Evolutionary conservation across 2,329 filamentous ascomycete genomes (phyloP), one percentile per base, ranked within the genome.

Genomic region (Aschersonia sp.): DNA sequence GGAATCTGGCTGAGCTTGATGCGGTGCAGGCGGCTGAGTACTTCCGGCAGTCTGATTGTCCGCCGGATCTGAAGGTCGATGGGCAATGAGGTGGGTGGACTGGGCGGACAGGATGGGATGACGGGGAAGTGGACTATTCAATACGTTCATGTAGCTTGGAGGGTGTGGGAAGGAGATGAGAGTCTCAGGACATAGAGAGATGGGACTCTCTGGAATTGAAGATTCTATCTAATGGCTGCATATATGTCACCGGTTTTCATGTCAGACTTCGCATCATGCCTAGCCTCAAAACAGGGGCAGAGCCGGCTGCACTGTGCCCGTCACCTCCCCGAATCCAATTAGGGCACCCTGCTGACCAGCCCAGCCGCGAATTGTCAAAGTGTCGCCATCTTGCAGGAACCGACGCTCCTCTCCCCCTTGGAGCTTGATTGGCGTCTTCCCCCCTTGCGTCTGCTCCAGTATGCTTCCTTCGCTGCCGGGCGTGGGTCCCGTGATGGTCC

Each of bases 241-340:
- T 4, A n/a, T n/a, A 42, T 6, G 40, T 9, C 40, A n/a, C 40
- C 5, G n/a, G 9, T n/a, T 20, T 28, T n/a, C 40, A 20, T 3
- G 40, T 20, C 35, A 38, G 6, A 38, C 35, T 7, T 38, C 7
- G 35, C 20, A 20, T 38, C 12, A 7, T 38, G 6, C 35, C 12
- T 12, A 38, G 10, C 9, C 41, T 45, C 58, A 61, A 30, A 61
- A 64, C 5, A 65, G 48, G 9, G 58, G 56, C 43, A 64, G 50
- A 1, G 64, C 55, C 0, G 60, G 55, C 30, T 58, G 51, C 20
- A 89, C 82, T 40, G 62, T 77, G 10, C 84, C 85, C 28, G 69
- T 67, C 53, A 84, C 86, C 53, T 87, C 77, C 2, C 86, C 85
- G 62, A 91, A 91, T 0, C 86, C 86, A 30, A 92, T 81, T 47